These are phyloP conservation scores for Hygrophorus russula DNA, from an alignment of 768 basidiomycete species.

Conservation along the genomic window DNA sequence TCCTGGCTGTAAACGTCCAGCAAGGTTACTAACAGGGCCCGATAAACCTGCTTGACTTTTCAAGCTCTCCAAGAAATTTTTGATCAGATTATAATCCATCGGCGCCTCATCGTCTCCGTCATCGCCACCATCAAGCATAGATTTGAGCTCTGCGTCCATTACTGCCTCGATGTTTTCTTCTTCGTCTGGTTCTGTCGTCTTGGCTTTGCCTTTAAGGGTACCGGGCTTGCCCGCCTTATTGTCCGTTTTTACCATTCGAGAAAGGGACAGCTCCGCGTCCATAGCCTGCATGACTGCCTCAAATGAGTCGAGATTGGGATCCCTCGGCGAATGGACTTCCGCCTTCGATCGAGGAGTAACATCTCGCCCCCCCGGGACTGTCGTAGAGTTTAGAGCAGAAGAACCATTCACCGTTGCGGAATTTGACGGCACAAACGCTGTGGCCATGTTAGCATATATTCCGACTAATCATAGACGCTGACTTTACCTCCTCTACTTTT, in stretches of 20 bases:
- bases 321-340: constrained; percentile 12
- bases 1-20: constrained; percentile 69
- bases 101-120: constrained; percentile 34
- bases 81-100: constrained; percentile 86
- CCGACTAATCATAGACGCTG: not conserved
- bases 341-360: not conserved
- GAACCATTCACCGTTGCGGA: not conserved
- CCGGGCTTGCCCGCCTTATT: constrained; percentile 6
- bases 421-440: constrained; percentile 52
- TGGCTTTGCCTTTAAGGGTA: constrained; percentile 34
- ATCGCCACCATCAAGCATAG: constrained; percentile 44
- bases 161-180: constrained; percentile 62
- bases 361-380: not conserved
- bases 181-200: constrained; percentile 24
- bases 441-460: not conserved
- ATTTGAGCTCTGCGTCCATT: constrained; percentile 82
- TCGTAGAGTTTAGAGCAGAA: constrained; percentile 1
- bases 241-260: constrained; percentile 17
- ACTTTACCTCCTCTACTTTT: constrained; percentile 68
- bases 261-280: constrained; percentile 67
- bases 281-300: constrained; percentile 95
- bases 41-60: constrained; percentile 82
- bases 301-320: constrained; percentile 80
- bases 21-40: constrained; percentile 87
- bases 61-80: constrained; percentile 95